Evolutionary conservation across 1,284 basidiomycete genomes (phyloP), one percentile per base, ranked within the genome.

Genomic region (Trametes sp.): DNA sequence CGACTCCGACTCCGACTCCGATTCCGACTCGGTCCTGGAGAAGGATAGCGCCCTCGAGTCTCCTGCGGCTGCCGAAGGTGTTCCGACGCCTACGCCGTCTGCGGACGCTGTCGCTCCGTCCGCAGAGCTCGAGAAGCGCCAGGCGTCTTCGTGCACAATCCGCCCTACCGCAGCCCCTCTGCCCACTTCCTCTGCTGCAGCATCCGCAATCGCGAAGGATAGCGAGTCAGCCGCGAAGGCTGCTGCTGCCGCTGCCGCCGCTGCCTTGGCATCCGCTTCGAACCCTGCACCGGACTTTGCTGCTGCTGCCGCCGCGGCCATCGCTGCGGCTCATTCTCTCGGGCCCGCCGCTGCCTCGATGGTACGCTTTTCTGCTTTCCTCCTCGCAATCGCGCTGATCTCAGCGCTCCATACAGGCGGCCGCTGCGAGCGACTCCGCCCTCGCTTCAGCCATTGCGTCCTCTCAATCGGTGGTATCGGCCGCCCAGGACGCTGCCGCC

Each of bases 181-280:
- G 4, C 24, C 60, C 1, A 61, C 54, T 8, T 46, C 60, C 5
- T 52, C 54, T 6, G 41, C 60, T 8, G 54, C 51, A 11, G 60
- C 54, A 8, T 42, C 60, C 13, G 49, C 49, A 1, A 41, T 26
- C 11, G 60, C 60, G 0, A 49, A 49, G 1, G 49, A 41, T 7
- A 45, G 42, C 14, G 26, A n/a, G 41, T 11, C 26, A 5, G 14
- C 29, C 19, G 53, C 53, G n/a, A 45, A 55, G 42, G 54, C 60
- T 7, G 60, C 54, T 19, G 60, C 60, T 14, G 60, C 60, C 31
- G 60, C 60, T 7, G 60, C 60, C 10, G 54, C 54, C 23, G 60
- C 54, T 31, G 54, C 60, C 6, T n/a, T 50, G 0, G 38, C 48
- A 23, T 49, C 59, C 2, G 35, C 53, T 21, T 21, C 59, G 4